Base-by-base conservation (phyloP, 345 rosid genomes). In the Brassica incana region DNA sequence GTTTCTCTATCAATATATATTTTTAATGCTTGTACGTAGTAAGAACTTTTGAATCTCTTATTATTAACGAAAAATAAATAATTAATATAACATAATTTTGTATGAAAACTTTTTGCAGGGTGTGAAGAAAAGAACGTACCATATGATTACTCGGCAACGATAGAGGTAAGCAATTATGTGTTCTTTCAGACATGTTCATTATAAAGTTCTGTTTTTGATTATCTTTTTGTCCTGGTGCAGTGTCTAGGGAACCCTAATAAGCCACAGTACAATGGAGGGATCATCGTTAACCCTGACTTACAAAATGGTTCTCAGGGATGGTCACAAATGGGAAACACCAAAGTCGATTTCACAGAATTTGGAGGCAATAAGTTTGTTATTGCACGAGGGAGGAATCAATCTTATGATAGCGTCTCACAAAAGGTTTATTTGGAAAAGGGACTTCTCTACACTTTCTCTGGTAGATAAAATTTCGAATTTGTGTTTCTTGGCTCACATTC, bases 201-300 rank as follows among this genome's bases (percentile, higher is more conserved):
- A 8, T 43, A 6, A 36, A 36, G 5, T 50, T 14, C 7, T 72
- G 10, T 38, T 20, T 40, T 8, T 58, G 12, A 78, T 23, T 15
- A 11, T 18, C 3, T 40, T 48, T 15, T 27, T 15, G 36, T 67
- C 5, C 8, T 69, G 60, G 33, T 74, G 59, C 81, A 91, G 98
- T 90, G 98, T 66, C 65, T 91, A 80, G 80, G 23, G 67, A 72
- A 11, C 8, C 93, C 98, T 7, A 56, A 65, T 16, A 85, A 83
- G 78, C 80, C 97, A 72, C 98, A 91, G 71, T 91, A 93, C 65
- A 72, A 80, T 32, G 97, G 98, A 80, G 97, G 98, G 64, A 89
- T 90, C 75, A 84, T 93, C 2, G 56, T 29, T 18, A 91, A 93
- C 83, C 88, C 97, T 14, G 94, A 91, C 38, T 14, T 90, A 15